Percentiles rank a stretch among this genome's conserved stretches.
Evolutionary conservation across 306 rosid species (phyloP).

Genomic region (Dryas drummondii): DNA sequence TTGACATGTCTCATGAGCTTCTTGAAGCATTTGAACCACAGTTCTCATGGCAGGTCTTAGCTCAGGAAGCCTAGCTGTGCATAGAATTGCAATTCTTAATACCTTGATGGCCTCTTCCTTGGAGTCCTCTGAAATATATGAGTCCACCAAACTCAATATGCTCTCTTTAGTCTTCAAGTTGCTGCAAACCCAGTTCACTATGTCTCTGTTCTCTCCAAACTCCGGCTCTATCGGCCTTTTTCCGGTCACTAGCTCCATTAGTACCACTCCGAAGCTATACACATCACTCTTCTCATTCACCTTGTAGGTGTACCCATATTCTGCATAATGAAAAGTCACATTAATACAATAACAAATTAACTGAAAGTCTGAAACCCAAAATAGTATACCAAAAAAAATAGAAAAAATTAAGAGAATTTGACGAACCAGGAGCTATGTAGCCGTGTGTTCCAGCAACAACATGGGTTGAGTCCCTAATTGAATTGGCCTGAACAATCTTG

Average conservation of each 20-base stretch:
- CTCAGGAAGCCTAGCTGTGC: conserved; percentile 64
- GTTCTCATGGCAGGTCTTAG: conserved; percentile 76
- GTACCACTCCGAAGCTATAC: conserved; percentile 88
- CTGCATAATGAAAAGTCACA: conserved; percentile 38
- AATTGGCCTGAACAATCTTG: conserved; percentile 57
- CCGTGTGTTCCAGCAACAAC: conserved; percentile 92
- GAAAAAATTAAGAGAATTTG: not conserved
- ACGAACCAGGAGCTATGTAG: conserved; percentile 88
- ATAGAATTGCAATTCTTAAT: conserved; percentile 60
- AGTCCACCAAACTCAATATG: conserved; percentile 50
- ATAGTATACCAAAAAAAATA: not conserved
- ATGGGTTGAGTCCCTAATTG: conserved; percentile 56
- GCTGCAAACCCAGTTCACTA: conserved; percentile 68
- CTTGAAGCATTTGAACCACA: conserved; percentile 85
- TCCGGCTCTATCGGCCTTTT: conserved; percentile 75
- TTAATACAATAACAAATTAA: conserved; percentile 1
- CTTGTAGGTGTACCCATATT: conserved; percentile 76
- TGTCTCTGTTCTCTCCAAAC: conserved; percentile 76
- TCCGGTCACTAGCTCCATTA: conserved; percentile 82
- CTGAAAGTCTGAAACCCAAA: not conserved
- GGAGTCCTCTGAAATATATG: conserved; percentile 43
- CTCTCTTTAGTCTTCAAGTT: conserved; percentile 53
- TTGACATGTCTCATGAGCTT: conserved; percentile 55
- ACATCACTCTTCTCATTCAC: conserved; percentile 94
- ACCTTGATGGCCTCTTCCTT: conserved; percentile 73